These are phyloP conservation scores for Arthrobotrys megalospora DNA, from an alignment of 2,329 filamentous ascomycete species.

Conservation along the genomic window DNA sequence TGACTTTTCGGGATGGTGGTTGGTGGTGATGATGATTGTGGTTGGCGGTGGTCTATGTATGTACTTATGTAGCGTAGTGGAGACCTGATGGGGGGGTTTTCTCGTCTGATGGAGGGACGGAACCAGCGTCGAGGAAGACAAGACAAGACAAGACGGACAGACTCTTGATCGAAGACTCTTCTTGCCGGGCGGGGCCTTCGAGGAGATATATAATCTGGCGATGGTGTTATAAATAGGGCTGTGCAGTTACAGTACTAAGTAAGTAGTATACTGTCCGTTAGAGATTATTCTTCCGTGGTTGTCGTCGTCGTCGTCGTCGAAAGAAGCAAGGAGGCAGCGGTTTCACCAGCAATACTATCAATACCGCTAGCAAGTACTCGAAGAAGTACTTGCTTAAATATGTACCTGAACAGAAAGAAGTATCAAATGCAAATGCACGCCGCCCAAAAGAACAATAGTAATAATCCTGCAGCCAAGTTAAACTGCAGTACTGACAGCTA, in stretches of 20 bases:
- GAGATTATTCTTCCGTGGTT: neutral
- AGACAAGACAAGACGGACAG: neutral
- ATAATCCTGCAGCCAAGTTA: too few relatives aligned
- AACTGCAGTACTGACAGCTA: constrained; percentile 8
- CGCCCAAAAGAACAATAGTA: neutral
- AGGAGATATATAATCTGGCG: neutral
- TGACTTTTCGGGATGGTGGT: constrained; percentile 34
- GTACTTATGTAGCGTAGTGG: constrained; percentile 2
- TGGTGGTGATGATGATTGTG: constrained; percentile 9
- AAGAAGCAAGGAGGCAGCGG: constrained; percentile 1
- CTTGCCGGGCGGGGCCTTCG: neutral
- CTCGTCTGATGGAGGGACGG: constrained; percentile 23
- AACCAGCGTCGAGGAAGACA: constrained; percentile 36
- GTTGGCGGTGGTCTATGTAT: neutral
- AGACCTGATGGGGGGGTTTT: constrained; percentile 6
- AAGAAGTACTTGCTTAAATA: too few relatives aligned
- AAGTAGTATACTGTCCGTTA: too few relatives aligned
- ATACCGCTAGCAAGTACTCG: neutral
- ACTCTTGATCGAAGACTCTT: neutral
- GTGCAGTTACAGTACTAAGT: too few relatives aligned
- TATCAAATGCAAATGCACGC: neutral
- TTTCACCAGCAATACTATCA: neutral
- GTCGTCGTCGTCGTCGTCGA: neutral
- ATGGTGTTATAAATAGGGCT: neutral
- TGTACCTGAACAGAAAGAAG: too few relatives aligned